phyloP scores from a whole-genome alignment of 176 grass and related monocot genomes.

The Phoenix dactylifera region DNA sequence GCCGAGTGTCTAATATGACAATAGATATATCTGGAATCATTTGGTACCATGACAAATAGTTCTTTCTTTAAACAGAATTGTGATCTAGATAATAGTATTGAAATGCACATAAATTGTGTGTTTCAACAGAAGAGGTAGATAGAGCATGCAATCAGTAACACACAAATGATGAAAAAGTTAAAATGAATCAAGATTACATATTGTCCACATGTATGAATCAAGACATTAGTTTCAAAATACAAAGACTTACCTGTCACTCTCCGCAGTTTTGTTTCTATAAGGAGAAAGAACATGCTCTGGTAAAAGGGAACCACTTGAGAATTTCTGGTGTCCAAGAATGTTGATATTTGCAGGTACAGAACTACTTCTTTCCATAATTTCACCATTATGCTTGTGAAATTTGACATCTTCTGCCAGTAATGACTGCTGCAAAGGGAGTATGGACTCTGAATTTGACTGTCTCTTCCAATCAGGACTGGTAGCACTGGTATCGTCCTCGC shows the following conservation, averaged over 20 bases:
- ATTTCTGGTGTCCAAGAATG: conserved; percentile 36
- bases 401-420: conserved; percentile 23
- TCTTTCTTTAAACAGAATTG: too few relatives aligned
- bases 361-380: conserved; percentile 56
- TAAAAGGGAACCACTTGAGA: conserved; percentile 71
- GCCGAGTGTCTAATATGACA: too few relatives aligned
- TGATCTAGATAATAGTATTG: too few relatives aligned
- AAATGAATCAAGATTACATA: too few relatives aligned
- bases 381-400: conserved; percentile 35
- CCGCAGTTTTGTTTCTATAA: conserved; percentile 30
- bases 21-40: too few relatives aligned
- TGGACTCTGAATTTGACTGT: conserved; percentile 26
- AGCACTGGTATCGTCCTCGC: conserved; percentile 32
- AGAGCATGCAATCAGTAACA: too few relatives aligned
- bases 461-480: conserved; percentile 26
- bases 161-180: too few relatives aligned
- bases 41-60: too few relatives aligned
- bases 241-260: conserved; percentile 39
- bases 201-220: too few relatives aligned
- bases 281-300: conserved; percentile 75
- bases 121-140: too few relatives aligned
- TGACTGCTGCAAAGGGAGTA: conserved; percentile 33
- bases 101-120: too few relatives aligned
- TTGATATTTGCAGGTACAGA: conserved; percentile 46
- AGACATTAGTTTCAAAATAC: too few relatives aligned